A percentile compares a stretch with the other conserved stretches of the same genome.
Evolutionary conservation across 768 basidiomycete genomes (phyloP).

Genomic region (Serpula lacrymans): DNA sequence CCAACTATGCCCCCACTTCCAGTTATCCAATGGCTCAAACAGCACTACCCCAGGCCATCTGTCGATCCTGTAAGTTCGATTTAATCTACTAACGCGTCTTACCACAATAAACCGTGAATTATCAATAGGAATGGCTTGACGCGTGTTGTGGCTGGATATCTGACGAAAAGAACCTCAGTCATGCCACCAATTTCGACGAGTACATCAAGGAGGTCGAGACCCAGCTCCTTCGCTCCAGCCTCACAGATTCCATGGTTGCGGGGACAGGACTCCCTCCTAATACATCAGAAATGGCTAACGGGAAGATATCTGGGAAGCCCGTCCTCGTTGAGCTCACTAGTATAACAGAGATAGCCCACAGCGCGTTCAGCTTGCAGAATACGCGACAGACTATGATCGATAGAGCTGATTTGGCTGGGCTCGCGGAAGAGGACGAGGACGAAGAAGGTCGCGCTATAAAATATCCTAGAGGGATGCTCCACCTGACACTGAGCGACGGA

Average conservation of each 20-base stretch:
- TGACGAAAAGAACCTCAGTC: constrained; percentile 44
- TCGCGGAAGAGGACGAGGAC: constrained; percentile 48
- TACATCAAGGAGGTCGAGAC: constrained; percentile 55
- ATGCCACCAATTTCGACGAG: constrained; percentile 42
- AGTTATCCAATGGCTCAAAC: constrained; percentile 32
- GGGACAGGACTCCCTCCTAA: constrained; percentile 65
- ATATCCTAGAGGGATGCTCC: constrained; percentile 80
- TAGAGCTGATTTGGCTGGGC: constrained; percentile 47
- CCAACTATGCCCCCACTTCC: too few species aligned
- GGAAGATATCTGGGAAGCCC: constrained; percentile 39
- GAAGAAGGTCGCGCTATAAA: constrained; percentile 76
- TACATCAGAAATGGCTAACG: constrained; percentile 33
- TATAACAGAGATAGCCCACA: constrained; percentile 81
- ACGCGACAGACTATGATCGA: constrained; percentile 61
- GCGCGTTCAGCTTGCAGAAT: constrained; percentile 78
- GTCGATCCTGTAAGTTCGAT: constrained; percentile 54
- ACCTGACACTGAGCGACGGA: constrained; percentile 79
- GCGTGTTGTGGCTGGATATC: constrained; percentile 68
- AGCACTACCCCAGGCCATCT: constrained; percentile 55
- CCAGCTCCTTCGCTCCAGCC: constrained; percentile 71
- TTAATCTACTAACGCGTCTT: background rate
- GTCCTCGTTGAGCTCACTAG: constrained; percentile 72
- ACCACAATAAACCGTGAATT: constrained; percentile 2
- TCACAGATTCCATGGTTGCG: constrained; percentile 65
- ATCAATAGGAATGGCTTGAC: constrained; percentile 68